Conservation (phyloP, 2,329 filamentous ascomycete species). For the Trichoderma atrobrunneum region DNA sequence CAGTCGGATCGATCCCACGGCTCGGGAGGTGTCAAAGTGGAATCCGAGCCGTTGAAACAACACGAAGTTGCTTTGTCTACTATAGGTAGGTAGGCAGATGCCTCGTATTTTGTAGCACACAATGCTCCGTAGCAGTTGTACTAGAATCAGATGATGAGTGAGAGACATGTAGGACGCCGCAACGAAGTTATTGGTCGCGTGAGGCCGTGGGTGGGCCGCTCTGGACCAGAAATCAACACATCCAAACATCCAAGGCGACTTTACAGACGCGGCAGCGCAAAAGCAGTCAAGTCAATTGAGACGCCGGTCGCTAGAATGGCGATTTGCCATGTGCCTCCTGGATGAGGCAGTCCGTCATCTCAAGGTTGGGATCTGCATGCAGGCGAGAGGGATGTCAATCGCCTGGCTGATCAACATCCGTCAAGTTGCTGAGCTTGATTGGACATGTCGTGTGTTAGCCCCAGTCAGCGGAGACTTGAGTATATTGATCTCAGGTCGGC, state of each 20-base stretch:
- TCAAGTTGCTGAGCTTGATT: background rate
- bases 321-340: background rate
- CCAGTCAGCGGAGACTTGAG: background rate
- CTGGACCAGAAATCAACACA: background rate
- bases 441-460: background rate
- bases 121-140: background rate
- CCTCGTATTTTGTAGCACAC: background rate
- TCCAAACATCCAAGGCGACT: background rate
- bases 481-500: background rate
- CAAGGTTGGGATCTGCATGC: background rate
- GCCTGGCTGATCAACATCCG: background rate
- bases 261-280: background rate
- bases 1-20: slow-evolving; percentile 2
- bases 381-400: background rate
- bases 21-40: background rate
- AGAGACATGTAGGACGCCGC: background rate
- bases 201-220: background rate
- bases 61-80: background rate
- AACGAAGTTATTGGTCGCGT: background rate
- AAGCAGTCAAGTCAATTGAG: background rate
- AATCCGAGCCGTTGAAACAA: background rate
- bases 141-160: background rate
- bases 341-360: background rate
- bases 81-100: background rate
- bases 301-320: background rate